Conservation (phyloP, 2,329 filamentous ascomycete genomes). For the Exophiala oligosperma region DNA sequence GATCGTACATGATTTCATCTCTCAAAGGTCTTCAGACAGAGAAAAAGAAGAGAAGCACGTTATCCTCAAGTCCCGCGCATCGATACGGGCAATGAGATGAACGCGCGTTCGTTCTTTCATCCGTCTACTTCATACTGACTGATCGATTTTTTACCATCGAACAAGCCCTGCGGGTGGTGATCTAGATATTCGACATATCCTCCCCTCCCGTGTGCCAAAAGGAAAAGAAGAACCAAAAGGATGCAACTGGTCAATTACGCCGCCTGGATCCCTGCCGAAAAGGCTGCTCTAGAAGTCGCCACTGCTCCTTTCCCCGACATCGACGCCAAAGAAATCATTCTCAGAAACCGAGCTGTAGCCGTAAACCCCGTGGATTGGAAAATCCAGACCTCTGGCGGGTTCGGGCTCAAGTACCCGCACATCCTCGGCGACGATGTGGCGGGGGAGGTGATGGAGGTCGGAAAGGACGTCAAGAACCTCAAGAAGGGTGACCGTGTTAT, state of each 20-base stretch:
- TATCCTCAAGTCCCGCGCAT: too few species aligned
- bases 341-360: slow-evolving; percentile 28
- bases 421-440: slow-evolving; percentile 25
- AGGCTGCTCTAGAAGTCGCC: slow-evolving; percentile 20
- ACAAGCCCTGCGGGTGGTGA: too few species aligned
- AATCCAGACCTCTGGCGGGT: slow-evolving; percentile 31
- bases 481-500: slow-evolving; percentile 32
- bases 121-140: too few species aligned
- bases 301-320: slow-evolving; percentile 15
- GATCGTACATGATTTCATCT: too few species aligned
- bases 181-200: too few species aligned
- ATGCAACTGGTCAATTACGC: slow-evolving; percentile 19
- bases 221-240: too few species aligned
- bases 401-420: slow-evolving; percentile 26
- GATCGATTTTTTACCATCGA: too few species aligned
- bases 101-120: too few species aligned
- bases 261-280: slow-evolving; percentile 20
- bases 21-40: too few species aligned
- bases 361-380: slow-evolving; percentile 37
- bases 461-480: slow-evolving; percentile 13
- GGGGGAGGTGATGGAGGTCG: slow-evolving; percentile 21
- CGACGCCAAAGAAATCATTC: slow-evolving; percentile 19
- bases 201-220: too few species aligned
- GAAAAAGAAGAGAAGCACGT: too few species aligned
- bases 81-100: too few species aligned